Conservation (phyloP, 805 yeast species). For the Wickerhamiella galacta region DNA sequence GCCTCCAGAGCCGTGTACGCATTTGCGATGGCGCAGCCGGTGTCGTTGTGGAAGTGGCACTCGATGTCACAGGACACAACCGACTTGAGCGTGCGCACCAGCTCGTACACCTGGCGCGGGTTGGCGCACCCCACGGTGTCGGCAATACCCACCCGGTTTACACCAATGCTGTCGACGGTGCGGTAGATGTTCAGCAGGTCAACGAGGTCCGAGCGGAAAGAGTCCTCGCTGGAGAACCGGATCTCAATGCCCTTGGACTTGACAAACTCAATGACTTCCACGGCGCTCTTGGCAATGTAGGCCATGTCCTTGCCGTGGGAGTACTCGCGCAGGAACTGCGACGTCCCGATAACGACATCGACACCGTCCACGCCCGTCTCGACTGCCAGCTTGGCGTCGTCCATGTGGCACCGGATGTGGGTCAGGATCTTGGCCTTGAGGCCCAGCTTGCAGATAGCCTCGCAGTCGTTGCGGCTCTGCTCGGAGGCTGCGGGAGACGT, state of each 20-base stretch:
- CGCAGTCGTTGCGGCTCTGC: slow-evolving; percentile 85
- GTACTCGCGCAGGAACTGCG: slow-evolving; percentile 83
- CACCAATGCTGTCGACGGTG: slow-evolving; percentile 94
- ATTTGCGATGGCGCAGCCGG: slow-evolving; percentile 97
- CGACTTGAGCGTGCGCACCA: slow-evolving; percentile 79
- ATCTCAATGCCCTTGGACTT: slow-evolving; percentile 93
- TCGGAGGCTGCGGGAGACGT: slow-evolving; percentile 97
- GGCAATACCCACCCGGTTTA: slow-evolving; percentile 96
- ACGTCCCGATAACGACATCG: slow-evolving; percentile 94
- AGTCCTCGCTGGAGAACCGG: slow-evolving; percentile 92
- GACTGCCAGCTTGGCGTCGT: slow-evolving; percentile 92
- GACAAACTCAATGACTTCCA: slow-evolving; percentile 94
- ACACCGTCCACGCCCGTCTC: slow-evolving; percentile 99
- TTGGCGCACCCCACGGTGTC: slow-evolving; percentile 98
- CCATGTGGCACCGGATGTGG: slow-evolving; percentile 97
- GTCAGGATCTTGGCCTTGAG: slow-evolving; percentile 89
- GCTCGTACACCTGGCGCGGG: slow-evolving; percentile 96
- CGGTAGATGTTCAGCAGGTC: slow-evolving; percentile 89
- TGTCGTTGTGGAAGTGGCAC: slow-evolving; percentile 97
- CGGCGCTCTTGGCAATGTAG: slow-evolving; percentile 87
- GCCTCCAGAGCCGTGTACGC: slow-evolving; percentile 97
- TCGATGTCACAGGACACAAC: slow-evolving; percentile 95
- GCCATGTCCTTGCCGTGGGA: slow-evolving; percentile 98
- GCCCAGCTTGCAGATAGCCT: slow-evolving; percentile 95
- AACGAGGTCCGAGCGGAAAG: slow-evolving; percentile 91